Conservation (phyloP, 257 asterid species). For the Thymus mandschuricus region DNA sequence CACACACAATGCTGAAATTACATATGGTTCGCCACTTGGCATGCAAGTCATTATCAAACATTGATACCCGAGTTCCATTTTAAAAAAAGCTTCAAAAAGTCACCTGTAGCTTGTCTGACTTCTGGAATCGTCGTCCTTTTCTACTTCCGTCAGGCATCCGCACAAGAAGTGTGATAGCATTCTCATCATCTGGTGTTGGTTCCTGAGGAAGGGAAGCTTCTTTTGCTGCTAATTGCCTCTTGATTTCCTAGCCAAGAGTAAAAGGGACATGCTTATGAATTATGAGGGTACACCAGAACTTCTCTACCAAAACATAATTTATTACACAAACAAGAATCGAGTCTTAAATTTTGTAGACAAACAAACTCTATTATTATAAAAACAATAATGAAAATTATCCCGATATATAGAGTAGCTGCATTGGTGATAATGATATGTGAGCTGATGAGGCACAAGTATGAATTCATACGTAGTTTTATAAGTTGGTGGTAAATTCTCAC, state of each 20-base stretch:
- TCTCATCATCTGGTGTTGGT: slow-evolving; percentile 77
- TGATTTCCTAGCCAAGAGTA: slow-evolving; percentile 62
- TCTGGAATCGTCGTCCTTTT: slow-evolving; percentile 90
- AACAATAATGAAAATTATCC: not conserved
- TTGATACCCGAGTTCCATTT: not conserved
- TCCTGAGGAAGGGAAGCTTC: slow-evolving; percentile 94
- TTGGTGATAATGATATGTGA: not conserved
- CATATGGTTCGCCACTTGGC: slow-evolving; percentile 6
- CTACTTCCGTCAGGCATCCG: slow-evolving; percentile 98
- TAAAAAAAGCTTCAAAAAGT: slow-evolving; percentile 20
- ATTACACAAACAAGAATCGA: not conserved
- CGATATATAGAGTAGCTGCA: slow-evolving; percentile 2
- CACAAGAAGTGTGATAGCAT: slow-evolving; percentile 86
- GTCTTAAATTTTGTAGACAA: not conserved
- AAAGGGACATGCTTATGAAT: slow-evolving; percentile 10
- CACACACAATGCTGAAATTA: slow-evolving; percentile 11
- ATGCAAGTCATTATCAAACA: not conserved
- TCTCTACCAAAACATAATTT: slow-evolving; percentile 18
- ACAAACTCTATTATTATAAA: not conserved
- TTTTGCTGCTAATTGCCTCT: slow-evolving; percentile 86
- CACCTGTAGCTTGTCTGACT: slow-evolving; percentile 92
- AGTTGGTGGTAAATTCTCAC: not conserved
- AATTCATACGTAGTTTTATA: not conserved
- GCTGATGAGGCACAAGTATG: not conserved
- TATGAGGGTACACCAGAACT: slow-evolving; percentile 2